phyloP scores from a whole-genome alignment of 176 grass and related monocot genomes.

The Zea mays region Zm-B73-REFERENCE-NAM-5.0 NC_050101.1:173052501-173053000 shows the following conservation, averaged over 20 bases:
- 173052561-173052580: neutral
- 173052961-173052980: neutral
- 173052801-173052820: neutral
- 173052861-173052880: neutral
- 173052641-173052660: constrained; percentile 19
- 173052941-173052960: no score
- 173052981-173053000: neutral
- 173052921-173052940: no score
- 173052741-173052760: neutral
- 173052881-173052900: no score
- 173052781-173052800: constrained; percentile 10
- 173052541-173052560: neutral
- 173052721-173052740: neutral
- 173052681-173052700: neutral
- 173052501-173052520: constrained; percentile 32
- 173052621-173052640: neutral
- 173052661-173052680: constrained; percentile 21
- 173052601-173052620: constrained; percentile 11
- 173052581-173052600: constrained; percentile 11
- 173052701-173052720: neutral
- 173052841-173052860: neutral
- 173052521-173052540: constrained; percentile 30
- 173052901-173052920: no score
- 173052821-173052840: neutral
- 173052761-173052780: constrained; percentile 16